Evolutionary conservation across 1,284 basidiomycete genomes (phyloP).

Genomic region (Irpex lacteus): DNA sequence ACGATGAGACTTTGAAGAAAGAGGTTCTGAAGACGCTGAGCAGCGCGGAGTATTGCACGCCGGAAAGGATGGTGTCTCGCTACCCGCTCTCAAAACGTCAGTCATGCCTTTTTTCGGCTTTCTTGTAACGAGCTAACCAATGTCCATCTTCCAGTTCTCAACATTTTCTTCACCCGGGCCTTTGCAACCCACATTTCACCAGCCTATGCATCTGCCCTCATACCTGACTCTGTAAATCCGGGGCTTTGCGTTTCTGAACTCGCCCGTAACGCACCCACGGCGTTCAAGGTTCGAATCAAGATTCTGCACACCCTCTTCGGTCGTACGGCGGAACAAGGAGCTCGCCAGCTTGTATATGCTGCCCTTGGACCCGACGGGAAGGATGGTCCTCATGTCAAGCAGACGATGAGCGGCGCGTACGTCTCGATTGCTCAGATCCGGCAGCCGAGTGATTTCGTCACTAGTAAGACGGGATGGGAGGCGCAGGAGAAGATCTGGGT

Average conservation of each 20-base stretch:
- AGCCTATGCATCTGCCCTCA: neutral
- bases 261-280: slow-evolving; percentile 1
- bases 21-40: slow-evolving; percentile 28
- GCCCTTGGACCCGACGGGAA: slow-evolving; percentile 9
- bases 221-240: slow-evolving; percentile 8
- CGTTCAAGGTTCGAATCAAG: neutral
- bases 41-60: slow-evolving; percentile 24
- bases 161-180: slow-evolving; percentile 14
- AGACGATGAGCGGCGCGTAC: slow-evolving; percentile 7
- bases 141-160: slow-evolving; percentile 12
- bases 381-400: neutral
- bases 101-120: slow-evolving; percentile 17
- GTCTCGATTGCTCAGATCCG: neutral
- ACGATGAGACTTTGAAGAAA: slow-evolving; percentile 16
- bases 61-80: slow-evolving; percentile 21
- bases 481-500: slow-evolving; percentile 9
- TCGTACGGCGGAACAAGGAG: slow-evolving; percentile 12
- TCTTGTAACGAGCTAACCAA: slow-evolving; percentile 7
- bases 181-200: slow-evolving; percentile 9
- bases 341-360: slow-evolving; percentile 10
- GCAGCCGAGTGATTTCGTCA: slow-evolving; percentile 9
- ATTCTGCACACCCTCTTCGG: neutral
- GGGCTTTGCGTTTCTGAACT: slow-evolving; percentile 11
- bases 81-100: slow-evolving; percentile 36
- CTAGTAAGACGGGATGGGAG: slow-evolving; percentile 2